Percentiles rank a stretch among this genome's conserved stretches.
phyloP scores from a whole-genome alignment of 257 asterid species.

The Osmanthus fragrans region DNA sequence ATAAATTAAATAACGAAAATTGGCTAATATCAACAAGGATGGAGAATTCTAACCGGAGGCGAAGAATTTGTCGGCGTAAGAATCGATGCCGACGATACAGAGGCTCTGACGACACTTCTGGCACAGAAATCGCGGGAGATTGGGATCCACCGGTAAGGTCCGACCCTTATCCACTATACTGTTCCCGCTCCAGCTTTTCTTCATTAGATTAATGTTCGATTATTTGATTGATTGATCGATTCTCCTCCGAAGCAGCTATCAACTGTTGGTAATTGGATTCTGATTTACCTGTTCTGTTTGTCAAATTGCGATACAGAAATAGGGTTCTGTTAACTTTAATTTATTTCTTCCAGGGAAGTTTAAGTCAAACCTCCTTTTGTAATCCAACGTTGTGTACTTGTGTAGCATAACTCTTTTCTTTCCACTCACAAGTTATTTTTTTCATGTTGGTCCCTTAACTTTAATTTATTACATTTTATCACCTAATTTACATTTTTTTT shows the following conservation, averaged over 20 bases:
- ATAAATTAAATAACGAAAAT: background rate
- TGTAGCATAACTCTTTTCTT: no score
- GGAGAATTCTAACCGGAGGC: constrained; percentile 50
- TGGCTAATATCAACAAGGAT: background rate
- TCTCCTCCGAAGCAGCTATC: background rate
- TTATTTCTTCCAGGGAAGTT: no score
- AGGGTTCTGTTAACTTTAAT: background rate
- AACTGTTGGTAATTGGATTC: constrained; percentile 14
- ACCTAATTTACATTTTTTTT: background rate
- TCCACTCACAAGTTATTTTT: background rate
- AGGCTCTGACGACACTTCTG: constrained; percentile 92
- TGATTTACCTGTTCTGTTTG: background rate
- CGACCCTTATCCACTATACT: constrained; percentile 65
- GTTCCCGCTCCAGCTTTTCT: constrained; percentile 42
- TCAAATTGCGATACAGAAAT: background rate
- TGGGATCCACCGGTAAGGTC: constrained; percentile 81
- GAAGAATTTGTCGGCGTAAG: constrained; percentile 72
- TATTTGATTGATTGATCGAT: background rate
- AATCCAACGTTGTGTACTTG: no score
- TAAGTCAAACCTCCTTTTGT: no score
- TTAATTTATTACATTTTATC: background rate
- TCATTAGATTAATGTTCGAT: constrained; percentile 35
- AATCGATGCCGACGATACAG: constrained; percentile 75
- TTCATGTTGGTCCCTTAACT: background rate
- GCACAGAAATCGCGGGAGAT: constrained; percentile 89